Percentiles rank a stretch among this genome's conserved stretches.
phyloP scores from a whole-genome alignment of 1,284 basidiomycete species.

The Phlebopus sp. region DNA sequence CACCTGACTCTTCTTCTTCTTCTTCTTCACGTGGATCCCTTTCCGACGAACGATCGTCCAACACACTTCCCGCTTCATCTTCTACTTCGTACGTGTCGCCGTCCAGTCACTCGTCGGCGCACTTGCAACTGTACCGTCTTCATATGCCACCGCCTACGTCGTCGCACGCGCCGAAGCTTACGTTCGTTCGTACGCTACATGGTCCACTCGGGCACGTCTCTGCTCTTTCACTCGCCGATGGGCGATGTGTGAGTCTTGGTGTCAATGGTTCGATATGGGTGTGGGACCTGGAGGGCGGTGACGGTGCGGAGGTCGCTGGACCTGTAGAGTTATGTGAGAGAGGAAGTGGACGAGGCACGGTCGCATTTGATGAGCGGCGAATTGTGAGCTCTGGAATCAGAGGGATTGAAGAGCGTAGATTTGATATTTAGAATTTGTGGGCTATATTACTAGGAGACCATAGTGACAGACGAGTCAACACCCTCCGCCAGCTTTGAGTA shows the following conservation, averaged over 20 bases:
- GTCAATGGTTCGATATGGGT: slow-evolving; percentile 73
- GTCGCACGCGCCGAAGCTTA: slow-evolving; percentile 52
- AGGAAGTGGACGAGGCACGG: slow-evolving; percentile 37
- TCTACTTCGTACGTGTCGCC: slow-evolving; percentile 34
- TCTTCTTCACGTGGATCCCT: not conserved
- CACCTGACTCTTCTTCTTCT: slow-evolving; percentile 12
- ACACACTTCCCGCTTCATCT: slow-evolving; percentile 25
- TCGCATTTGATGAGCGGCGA: slow-evolving; percentile 72
- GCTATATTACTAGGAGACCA: no score
- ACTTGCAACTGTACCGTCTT: slow-evolving; percentile 71
- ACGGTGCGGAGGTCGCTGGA: slow-evolving; percentile 55
- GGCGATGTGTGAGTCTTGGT: slow-evolving; percentile 72
- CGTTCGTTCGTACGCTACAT: slow-evolving; percentile 67
- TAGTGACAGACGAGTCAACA: no score
- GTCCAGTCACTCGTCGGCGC: slow-evolving; percentile 46
- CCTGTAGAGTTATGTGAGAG: slow-evolving; percentile 17
- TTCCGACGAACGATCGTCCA: slow-evolving; percentile 15
- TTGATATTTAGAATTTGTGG: slow-evolving; percentile 64
- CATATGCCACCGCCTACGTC: slow-evolving; percentile 54
- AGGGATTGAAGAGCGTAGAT: slow-evolving; percentile 58
- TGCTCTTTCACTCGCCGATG: slow-evolving; percentile 69
- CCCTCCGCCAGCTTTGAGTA: no score
- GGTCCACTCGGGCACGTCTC: slow-evolving; percentile 66
- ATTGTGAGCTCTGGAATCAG: slow-evolving; percentile 58
- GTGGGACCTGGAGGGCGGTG: slow-evolving; percentile 75